Percentiles rank a stretch among this genome's conserved stretches.
phyloP scores from a whole-genome alignment of 2,329 filamentous ascomycete species.

The Fusarium multiceps region DNA sequence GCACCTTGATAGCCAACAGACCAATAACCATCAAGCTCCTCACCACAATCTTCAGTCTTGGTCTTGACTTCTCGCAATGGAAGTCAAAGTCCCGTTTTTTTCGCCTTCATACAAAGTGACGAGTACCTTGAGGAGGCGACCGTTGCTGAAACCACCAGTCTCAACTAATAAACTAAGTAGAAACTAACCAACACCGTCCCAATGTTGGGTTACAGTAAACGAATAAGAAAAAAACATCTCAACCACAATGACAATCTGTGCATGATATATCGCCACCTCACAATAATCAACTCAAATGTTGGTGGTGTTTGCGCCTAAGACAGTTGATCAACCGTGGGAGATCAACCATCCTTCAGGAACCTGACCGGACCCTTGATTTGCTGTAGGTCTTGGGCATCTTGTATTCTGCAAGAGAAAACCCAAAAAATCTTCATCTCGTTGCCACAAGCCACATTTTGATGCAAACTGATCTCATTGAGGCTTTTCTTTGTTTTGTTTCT shows the following conservation, averaged over 20 bases:
- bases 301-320: constrained; percentile 5
- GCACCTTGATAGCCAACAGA: constrained; percentile 32
- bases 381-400: not conserved
- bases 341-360: constrained; percentile 32
- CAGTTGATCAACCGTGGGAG: constrained; percentile 19
- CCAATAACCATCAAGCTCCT: constrained; percentile 35
- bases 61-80: not conserved
- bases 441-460: constrained; percentile 21
- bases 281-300: constrained; percentile 1
- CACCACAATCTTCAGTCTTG: constrained; percentile 19
- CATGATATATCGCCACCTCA: constrained; percentile 32
- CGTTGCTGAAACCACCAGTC: constrained; percentile 29
- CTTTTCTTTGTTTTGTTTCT: not conserved
- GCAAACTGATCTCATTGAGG: not conserved
- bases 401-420: constrained; percentile 10
- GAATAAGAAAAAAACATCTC: not conserved
- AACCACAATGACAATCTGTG: constrained; percentile 20
- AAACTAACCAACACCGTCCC: not conserved
- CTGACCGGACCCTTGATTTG: constrained; percentile 25
- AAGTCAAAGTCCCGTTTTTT: constrained; percentile 13
- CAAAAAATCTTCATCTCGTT: constrained; percentile 20
- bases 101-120: constrained; percentile 18
- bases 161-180: not conserved
- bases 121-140: constrained; percentile 35
- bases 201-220: constrained; percentile 9